Conservation (phyloP, 2,329 filamentous ascomycete species). For the Claviceps cyperi region DNA sequence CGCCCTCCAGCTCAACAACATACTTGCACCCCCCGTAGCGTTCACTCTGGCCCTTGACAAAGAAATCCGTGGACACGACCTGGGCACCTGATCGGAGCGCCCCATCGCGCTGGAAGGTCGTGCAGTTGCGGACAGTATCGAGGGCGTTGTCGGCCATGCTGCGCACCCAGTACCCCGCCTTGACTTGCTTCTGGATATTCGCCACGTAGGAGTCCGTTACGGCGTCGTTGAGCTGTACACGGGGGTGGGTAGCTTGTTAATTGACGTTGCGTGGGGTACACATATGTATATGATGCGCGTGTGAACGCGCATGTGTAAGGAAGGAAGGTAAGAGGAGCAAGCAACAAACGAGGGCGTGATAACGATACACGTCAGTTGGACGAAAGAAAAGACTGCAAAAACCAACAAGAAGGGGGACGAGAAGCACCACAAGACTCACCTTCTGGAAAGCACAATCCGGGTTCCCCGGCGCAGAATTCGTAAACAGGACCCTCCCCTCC, state of each 20-base stretch:
- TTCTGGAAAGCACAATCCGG: conserved; percentile 33
- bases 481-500: conserved; percentile 32
- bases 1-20: conserved; percentile 11
- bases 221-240: conserved; percentile 27
- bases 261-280: background rate
- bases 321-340: no score
- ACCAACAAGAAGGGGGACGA: background rate
- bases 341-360: no score
- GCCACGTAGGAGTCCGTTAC: conserved; percentile 16
- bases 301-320: no score
- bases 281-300: no score
- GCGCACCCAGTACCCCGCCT: conserved; percentile 33
- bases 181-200: conserved; percentile 29
- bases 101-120: conserved; percentile 15
- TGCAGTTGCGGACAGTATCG: conserved; percentile 24
- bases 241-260: background rate
- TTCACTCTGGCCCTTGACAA: conserved; percentile 29
- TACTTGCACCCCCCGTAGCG: conserved; percentile 32
- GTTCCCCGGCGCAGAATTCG: conserved; percentile 29
- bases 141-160: conserved; percentile 32
- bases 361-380: no score
- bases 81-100: conserved; percentile 32
- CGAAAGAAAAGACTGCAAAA: background rate
- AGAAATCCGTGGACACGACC: conserved; percentile 34
- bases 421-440: conserved; percentile 6